Evolutionary conservation across 106 monocot species (phyloP).

Genomic region (Gastrodia elata): DNA sequence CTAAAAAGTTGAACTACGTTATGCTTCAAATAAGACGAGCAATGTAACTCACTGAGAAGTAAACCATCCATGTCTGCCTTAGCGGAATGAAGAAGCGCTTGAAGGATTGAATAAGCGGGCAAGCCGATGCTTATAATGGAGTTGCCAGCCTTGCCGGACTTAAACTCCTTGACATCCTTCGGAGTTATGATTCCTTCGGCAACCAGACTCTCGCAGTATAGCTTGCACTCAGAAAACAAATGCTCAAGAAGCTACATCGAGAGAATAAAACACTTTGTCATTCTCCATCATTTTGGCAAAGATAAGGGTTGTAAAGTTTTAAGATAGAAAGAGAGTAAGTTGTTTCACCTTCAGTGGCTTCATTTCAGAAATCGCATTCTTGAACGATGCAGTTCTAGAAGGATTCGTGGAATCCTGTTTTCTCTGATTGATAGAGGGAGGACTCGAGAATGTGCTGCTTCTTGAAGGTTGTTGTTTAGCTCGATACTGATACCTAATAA

Average conservation of each 20-base stretch:
- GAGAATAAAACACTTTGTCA: no score
- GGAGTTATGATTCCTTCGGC: slow-evolving; percentile 45
- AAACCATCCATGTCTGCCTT: slow-evolving; percentile 41
- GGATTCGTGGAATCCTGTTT: slow-evolving; percentile 37
- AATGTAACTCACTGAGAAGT: slow-evolving; percentile 32
- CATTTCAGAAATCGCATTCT: slow-evolving; percentile 52
- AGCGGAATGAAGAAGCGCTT: slow-evolving; percentile 36
- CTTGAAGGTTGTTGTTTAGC: slow-evolving; percentile 17
- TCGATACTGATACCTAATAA: slow-evolving; percentile 43
- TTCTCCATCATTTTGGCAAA: no score
- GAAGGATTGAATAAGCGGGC: slow-evolving; percentile 57
- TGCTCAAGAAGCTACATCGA: slow-evolving; percentile 39
- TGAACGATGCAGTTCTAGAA: slow-evolving; percentile 50
- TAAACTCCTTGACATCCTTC: slow-evolving; percentile 28
- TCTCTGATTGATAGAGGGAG: slow-evolving; percentile 32
- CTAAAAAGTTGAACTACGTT: no score
- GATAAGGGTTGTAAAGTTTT: background rate
- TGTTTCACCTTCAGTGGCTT: slow-evolving; percentile 78
- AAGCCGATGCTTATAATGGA: slow-evolving; percentile 37
- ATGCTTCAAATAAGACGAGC: background rate
- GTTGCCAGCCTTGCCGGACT: slow-evolving; percentile 23
- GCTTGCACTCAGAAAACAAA: slow-evolving; percentile 38
- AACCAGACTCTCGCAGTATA: slow-evolving; percentile 31
- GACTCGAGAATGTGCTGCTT: slow-evolving; percentile 34
- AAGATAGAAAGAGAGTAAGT: background rate